Conservation (phyloP, 1,284 basidiomycete genomes). For the Vanrija sp. region DNA sequence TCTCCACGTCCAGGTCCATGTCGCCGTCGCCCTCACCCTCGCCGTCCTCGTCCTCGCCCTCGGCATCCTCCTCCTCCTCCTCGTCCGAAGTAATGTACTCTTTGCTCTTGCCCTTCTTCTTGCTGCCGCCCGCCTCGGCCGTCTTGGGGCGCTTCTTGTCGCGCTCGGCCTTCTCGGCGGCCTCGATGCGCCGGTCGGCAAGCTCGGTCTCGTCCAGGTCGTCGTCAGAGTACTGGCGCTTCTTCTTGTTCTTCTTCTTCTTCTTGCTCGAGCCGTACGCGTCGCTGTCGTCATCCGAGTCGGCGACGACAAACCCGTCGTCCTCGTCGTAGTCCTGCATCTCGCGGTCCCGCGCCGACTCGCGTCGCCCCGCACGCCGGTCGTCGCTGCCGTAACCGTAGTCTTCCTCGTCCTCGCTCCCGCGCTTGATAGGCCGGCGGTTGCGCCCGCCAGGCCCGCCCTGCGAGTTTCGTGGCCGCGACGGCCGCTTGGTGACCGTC, state of each 20-base stretch:
- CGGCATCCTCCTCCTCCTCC: conserved; percentile 31
- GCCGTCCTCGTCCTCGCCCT: conserved; percentile 8
- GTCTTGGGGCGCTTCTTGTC: conserved; percentile 27
- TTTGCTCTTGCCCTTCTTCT: conserved; percentile 11
- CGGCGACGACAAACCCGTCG: conserved; percentile 46
- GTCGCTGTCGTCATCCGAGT: conserved; percentile 34
- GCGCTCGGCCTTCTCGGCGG: conserved; percentile 21
- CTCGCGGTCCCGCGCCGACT: background rate
- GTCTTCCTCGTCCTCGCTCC: conserved; percentile 2
- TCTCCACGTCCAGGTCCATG: conserved; percentile 46
- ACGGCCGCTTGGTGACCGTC: background rate
- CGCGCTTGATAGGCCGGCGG: conserved; percentile 11
- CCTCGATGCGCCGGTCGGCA: conserved; percentile 35
- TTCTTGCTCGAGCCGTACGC: conserved; percentile 15
- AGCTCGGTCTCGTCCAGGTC: conserved; percentile 38
- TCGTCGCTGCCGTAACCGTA: conserved; percentile 5
- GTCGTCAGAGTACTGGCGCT: conserved; percentile 17
- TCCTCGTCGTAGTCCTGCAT: conserved; percentile 40
- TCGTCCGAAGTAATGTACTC: conserved; percentile 31
- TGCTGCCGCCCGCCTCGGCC: conserved; percentile 1
- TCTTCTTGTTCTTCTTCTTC: conserved; percentile 12
- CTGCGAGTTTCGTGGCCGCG: conserved; percentile 2
- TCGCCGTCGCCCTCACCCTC: conserved; percentile 30
- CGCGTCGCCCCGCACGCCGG: conserved; percentile 2
- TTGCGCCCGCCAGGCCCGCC: conserved; percentile 4